A percentile compares a stretch with the other conserved stretches of the same genome.
phyloP scores from a whole-genome alignment of 1,139 yeast genomes.

The Nakaseomyces uthaithaninus region DNA sequence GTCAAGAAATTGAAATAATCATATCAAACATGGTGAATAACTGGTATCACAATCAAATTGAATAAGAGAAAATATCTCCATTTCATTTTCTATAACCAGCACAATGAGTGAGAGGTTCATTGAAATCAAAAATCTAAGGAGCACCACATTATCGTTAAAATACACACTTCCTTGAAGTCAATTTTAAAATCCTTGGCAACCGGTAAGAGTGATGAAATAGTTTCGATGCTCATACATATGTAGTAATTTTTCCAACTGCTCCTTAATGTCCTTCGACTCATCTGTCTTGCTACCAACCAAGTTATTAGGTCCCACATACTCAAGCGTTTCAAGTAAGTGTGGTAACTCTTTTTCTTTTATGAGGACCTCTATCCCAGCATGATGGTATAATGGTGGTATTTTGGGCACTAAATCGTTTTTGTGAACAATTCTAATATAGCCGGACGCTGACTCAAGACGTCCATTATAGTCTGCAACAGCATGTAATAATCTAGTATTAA shows the following conservation, averaged over 20 bases:
- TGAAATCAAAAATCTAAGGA: too few species aligned
- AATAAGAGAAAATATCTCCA: too few species aligned
- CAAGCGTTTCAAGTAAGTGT: conserved; percentile 37
- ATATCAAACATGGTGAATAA: too few species aligned
- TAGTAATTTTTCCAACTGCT: conserved; percentile 18
- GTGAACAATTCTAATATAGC: conserved; percentile 47
- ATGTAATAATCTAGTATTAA: conserved; percentile 34
- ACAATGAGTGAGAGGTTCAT: too few species aligned
- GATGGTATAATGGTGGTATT: conserved; percentile 46
- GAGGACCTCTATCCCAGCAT: conserved; percentile 44
- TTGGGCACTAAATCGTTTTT: conserved; percentile 48
- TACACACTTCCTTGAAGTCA: background rate
- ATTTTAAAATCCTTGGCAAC: conserved; percentile 23
- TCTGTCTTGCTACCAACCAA: conserved; percentile 6
- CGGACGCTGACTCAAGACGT: conserved; percentile 21
- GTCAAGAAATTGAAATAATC: background rate
- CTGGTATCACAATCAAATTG: too few species aligned
- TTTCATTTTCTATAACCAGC: too few species aligned
- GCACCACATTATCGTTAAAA: background rate
- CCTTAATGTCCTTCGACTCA: conserved; percentile 8
- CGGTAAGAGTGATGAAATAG: conserved; percentile 24
- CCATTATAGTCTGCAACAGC: conserved; percentile 14
- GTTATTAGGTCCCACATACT: conserved; percentile 26
- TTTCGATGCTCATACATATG: conserved; percentile 29
- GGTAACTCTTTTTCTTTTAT: conserved; percentile 41